Base-by-base conservation (phyloP, 257 asterid species). In the Solanum paucissectum region DNA sequence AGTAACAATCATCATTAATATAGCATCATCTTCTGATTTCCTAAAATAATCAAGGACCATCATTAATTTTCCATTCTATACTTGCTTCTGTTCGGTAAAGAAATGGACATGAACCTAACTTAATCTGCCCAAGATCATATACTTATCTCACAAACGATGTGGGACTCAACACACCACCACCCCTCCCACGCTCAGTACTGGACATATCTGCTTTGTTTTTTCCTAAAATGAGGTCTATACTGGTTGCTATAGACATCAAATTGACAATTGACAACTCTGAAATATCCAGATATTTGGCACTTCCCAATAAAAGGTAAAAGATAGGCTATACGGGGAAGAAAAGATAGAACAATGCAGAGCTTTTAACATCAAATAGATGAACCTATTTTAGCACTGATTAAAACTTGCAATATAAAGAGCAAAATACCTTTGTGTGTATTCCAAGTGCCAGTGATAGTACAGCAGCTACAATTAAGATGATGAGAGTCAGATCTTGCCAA, bases 401-500 rank as follows among this genome's bases (percentile, higher is more conserved):
- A 44, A 79, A 79, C 66, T 79, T 81, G 40, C 33, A 83, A 38
- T n/a, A 42, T 11, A 33, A 37, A 77, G 55, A 69, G 36, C 11
- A 58, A 82, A 88, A 86, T 83, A 95, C 99, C 95, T 95, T 93
- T 66, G 98, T 95, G 87, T 94, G 92, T 84, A 97, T 95, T 81
- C 99, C 99, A 86, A 97, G 99, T 84, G 87, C 95, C 94, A 97
- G 83, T 5, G 99, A 97, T 66, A 96, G 95, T 34, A 90, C 87
- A 23, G 99, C 99, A 62, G 99, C 98, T 87, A 97, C 79, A 49
- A 94, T 95, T 88, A 97, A 91, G 91, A 97, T 95, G 87, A 97
- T 93, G 91, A 97, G 98, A 82, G 99, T 97, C 83, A 94, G 88
- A 87, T 97, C 99, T 89, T 96, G 98, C 99, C 98, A 95, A 87